Conservation (phyloP, 1,284 basidiomycete species). For the Fomitopsis palustris region DNA sequence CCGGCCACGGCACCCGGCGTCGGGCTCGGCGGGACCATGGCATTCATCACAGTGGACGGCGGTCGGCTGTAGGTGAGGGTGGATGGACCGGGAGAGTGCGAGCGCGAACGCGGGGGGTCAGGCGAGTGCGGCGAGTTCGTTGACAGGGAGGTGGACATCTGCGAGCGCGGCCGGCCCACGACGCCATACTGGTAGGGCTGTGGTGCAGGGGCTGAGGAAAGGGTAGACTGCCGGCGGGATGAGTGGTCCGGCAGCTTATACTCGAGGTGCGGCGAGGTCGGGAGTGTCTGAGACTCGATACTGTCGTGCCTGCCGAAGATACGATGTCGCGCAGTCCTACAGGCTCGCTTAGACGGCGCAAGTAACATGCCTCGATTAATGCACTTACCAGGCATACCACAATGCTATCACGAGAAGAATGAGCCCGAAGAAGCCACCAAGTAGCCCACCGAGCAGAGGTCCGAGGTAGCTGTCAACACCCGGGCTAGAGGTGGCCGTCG, state of each 20-base stretch:
- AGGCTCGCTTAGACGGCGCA: background rate
- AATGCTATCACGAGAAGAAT: constrained; percentile 17
- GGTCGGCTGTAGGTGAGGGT: constrained; percentile 5
- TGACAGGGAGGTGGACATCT: constrained; percentile 6
- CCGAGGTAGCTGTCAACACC: constrained; percentile 12
- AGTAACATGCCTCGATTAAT: background rate
- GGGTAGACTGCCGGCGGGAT: background rate
- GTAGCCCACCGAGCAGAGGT: constrained; percentile 23
- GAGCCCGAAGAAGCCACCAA: constrained; percentile 29
- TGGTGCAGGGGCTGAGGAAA: constrained; percentile 15
- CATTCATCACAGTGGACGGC: constrained; percentile 1
- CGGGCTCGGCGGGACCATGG: background rate
- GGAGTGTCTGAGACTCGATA: constrained; percentile 3
- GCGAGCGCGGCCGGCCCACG: constrained; percentile 19
- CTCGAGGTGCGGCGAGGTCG: constrained; percentile 3
- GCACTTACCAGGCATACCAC: constrained; percentile 24
- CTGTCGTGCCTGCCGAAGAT: constrained; percentile 10
- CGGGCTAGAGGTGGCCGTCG: background rate
- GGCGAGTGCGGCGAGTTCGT: constrained; percentile 9
- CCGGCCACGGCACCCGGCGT: constrained; percentile 2
- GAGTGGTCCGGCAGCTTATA: constrained; percentile 11
- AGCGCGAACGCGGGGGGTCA: constrained; percentile 13
- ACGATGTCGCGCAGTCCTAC: constrained; percentile 10
- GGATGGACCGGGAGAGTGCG: constrained; percentile 4
- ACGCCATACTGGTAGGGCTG: constrained; percentile 28